A percentile compares a stretch with the other conserved stretches of the same genome.
Evolutionary conservation across 2,329 filamentous ascomycete genomes (phyloP).

Genomic region (Diaporthe destruens): DNA sequence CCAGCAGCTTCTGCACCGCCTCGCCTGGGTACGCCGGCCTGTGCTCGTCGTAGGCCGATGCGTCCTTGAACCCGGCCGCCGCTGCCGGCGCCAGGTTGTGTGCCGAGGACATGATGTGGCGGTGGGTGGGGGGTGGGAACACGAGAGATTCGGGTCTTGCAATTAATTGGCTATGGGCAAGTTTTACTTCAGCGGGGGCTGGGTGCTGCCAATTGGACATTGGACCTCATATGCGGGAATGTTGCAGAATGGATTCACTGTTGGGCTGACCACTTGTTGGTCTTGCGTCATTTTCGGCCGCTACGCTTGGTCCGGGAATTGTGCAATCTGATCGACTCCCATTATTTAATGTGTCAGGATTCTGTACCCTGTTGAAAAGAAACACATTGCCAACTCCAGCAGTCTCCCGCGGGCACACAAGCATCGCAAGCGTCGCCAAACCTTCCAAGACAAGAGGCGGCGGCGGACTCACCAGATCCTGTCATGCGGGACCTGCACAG

Average conservation of each 20-base stretch:
- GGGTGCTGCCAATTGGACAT: no score
- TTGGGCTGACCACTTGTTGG: slow-evolving; percentile 7
- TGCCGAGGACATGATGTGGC: slow-evolving; percentile 30
- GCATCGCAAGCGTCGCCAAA: background rate
- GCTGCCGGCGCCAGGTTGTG: slow-evolving; percentile 49
- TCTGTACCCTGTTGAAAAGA: background rate
- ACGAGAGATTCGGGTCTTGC: background rate
- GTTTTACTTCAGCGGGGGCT: background rate
- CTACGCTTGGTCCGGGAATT: slow-evolving; percentile 2
- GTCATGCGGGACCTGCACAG: background rate
- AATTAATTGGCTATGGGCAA: background rate
- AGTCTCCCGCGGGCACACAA: background rate
- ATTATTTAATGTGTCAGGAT: background rate
- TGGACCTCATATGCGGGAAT: background rate
- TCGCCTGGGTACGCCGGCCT: slow-evolving; percentile 74
- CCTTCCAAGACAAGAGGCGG: no score
- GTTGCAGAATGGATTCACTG: background rate
- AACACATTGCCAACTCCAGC: background rate
- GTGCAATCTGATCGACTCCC: background rate
- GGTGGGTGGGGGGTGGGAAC: background rate
- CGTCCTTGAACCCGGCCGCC: slow-evolving; percentile 73
- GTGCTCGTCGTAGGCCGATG: slow-evolving; percentile 73
- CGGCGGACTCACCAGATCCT: background rate
- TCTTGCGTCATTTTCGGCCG: slow-evolving; percentile 29
- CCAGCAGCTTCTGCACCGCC: slow-evolving; percentile 70